Base-by-base conservation (phyloP, 2,329 filamentous ascomycete species). In the Graphilbum fragrans region DNA sequence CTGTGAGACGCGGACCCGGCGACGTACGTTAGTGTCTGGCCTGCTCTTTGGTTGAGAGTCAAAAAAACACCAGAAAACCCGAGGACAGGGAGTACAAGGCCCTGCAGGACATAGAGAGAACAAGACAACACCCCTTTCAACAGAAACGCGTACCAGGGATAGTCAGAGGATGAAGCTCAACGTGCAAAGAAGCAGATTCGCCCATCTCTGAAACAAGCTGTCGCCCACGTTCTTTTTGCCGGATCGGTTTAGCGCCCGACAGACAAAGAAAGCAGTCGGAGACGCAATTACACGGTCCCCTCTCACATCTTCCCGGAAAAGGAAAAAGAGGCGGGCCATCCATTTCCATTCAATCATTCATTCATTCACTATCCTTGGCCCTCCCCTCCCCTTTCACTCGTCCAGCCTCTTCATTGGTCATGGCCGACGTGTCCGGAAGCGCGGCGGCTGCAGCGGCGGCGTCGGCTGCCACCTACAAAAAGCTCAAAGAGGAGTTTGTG, bases 401-500 rank as follows among this genome's bases (percentile, higher is more conserved):
- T 23, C 16, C 17, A 12, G 10, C 27, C 16, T 31, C 27, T 31
- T 16, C 27, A 10, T 16, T 4, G 21, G 17, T 7, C 23, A 45
- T 45, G 42, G 42, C 38, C 20, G 42, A 49, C 41, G 37, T 40
- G 5, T 23, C 39, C 7, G 38, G 32, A 20, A 21, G 36, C 3
- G 42, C 42, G 4, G 44, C 45, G 40, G 38, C 42, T 7, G 44
- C 42, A 5, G 47, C 42, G 2, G 48, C 43, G 3, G 40, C 48
- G 4, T 45, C 59, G 55, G 53, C 64, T 37, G 60, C 61, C 44
- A 80, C 72, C 62, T 94, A 95, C 69, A 98, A 95, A 65, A 76
- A 82, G 54, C 72, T 82, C 51, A 98, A 98, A 66, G 88, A 94
- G 68, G 86, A 86, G 56, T 94, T 94, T 59, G 92, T 98, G 55